phyloP scores from a whole-genome alignment of 805 yeast genomes.

The Candida orba region DNA sequence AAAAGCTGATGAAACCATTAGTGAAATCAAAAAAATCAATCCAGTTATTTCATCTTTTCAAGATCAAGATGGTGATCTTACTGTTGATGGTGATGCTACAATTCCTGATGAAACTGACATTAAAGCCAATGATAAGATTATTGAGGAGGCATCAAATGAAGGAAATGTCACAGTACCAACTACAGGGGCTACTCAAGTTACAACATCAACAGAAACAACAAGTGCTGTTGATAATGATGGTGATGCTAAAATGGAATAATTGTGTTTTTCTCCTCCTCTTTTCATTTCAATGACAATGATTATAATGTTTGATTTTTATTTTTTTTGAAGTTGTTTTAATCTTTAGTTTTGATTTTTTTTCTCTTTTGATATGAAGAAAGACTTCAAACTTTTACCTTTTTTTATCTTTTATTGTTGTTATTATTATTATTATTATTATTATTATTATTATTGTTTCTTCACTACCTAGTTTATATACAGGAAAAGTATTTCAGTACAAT shows the following conservation, averaged over 20 bases:
- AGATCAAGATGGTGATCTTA: conserved; percentile 24
- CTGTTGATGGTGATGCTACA: conserved; percentile 42
- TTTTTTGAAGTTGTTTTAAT: background rate
- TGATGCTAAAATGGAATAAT: conserved; percentile 25
- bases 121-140: conserved; percentile 34
- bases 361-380: too few relatives aligned
- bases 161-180: conserved; percentile 7
- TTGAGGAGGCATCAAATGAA: conserved; percentile 24
- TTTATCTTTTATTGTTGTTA: background rate
- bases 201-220: conserved; percentile 2
- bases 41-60: conserved; percentile 19
- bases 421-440: background rate
- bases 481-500: too few relatives aligned
- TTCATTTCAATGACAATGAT: background rate
- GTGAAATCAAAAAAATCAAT: conserved; percentile 13
- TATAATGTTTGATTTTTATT: background rate
- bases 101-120: conserved; percentile 38
- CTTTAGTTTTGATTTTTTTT: too few relatives aligned
- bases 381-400: background rate
- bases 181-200: conserved; percentile 5
- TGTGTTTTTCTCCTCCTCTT: background rate
- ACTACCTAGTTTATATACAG: too few relatives aligned
- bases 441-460: background rate
- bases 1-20: conserved; percentile 16
- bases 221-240: conserved; percentile 24